These are phyloP conservation scores for Parafenestella ontariensis DNA, from an alignment of 2,329 filamentous ascomycete species.

Conservation along the genomic window DNA sequence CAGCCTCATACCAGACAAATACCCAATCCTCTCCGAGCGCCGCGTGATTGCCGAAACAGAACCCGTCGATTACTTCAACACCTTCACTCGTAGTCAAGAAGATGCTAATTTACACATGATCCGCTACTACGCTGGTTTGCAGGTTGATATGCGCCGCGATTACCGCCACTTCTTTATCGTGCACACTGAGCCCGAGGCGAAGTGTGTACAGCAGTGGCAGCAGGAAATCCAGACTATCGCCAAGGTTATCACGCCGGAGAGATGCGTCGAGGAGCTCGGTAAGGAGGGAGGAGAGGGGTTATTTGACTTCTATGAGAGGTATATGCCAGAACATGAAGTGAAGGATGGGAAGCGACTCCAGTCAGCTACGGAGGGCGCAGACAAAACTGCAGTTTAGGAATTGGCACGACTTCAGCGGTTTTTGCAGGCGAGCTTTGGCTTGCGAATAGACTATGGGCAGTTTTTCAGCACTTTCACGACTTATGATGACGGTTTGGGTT, in stretches of 20 bases:
- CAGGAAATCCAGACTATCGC: conserved; percentile 30
- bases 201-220: conserved; percentile 29
- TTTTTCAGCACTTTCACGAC: neutral
- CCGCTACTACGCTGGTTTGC: conserved; percentile 31
- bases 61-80: conserved; percentile 34
- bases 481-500: neutral
- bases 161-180: conserved; percentile 45
- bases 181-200: conserved; percentile 32
- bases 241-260: conserved; percentile 37
- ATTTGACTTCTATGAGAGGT: conserved; percentile 41
- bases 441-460: neutral
- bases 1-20: conserved; percentile 29
- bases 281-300: conserved; percentile 22
- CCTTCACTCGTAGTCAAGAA: conserved; percentile 21
- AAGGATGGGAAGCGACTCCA: neutral
- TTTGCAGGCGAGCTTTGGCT: neutral
- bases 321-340: conserved; percentile 10
- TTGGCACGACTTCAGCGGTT: neutral
- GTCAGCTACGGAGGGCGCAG: neutral
- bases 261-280: conserved; percentile 32
- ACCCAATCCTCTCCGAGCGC: conserved; percentile 40
- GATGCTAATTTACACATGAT: conserved; percentile 38
- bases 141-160: conserved; percentile 28
- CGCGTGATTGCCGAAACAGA: conserved; percentile 22
- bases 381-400: neutral